Conservation (phyloP, 495 filamentous ascomycete genomes). For the Tetracladium marchalianum region DNA sequence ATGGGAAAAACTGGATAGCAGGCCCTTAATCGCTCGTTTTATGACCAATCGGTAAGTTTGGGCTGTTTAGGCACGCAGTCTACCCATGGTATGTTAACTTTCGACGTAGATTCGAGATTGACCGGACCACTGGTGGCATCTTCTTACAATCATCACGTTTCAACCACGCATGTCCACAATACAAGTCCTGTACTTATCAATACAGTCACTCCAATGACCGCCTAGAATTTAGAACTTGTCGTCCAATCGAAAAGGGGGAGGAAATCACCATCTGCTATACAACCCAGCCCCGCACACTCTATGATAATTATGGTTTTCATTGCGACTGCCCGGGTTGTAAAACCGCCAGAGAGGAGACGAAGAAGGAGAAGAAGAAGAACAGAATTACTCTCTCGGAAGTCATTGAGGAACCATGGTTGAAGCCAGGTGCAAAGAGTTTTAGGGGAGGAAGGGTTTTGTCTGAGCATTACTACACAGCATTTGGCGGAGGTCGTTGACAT, state of each 20-base stretch:
- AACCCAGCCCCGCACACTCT: background rate
- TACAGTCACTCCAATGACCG: background rate
- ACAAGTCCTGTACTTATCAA: slow-evolving; percentile 6
- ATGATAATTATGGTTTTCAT: slow-evolving; percentile 16
- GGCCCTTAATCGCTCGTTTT: slow-evolving; percentile 8
- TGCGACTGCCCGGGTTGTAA: slow-evolving; percentile 17
- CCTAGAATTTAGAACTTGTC: background rate
- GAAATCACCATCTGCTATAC: slow-evolving; percentile 19
- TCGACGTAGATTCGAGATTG: slow-evolving; percentile 9
- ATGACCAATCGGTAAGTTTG: slow-evolving; percentile 14
- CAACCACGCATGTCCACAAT: slow-evolving; percentile 17
- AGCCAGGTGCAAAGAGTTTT: too few relatives aligned
- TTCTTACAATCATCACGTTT: slow-evolving; percentile 16
- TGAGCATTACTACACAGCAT: too few relatives aligned
- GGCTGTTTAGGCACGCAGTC: background rate
- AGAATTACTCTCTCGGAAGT: too few relatives aligned
- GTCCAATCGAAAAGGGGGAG: slow-evolving; percentile 2
- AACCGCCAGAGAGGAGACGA: background rate
- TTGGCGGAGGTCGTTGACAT: too few relatives aligned
- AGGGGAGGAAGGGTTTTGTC: too few relatives aligned
- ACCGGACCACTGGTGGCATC: slow-evolving; percentile 5
- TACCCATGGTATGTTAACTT: background rate
- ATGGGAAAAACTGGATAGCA: background rate
- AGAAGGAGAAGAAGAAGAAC: too few relatives aligned
- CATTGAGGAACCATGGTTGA: too few relatives aligned